A percentile compares a stretch with the other conserved stretches of the same genome.
Conservation (phyloP, 2,329 filamentous ascomycete genomes). For the Hymenoscyphus occultus region DNA sequence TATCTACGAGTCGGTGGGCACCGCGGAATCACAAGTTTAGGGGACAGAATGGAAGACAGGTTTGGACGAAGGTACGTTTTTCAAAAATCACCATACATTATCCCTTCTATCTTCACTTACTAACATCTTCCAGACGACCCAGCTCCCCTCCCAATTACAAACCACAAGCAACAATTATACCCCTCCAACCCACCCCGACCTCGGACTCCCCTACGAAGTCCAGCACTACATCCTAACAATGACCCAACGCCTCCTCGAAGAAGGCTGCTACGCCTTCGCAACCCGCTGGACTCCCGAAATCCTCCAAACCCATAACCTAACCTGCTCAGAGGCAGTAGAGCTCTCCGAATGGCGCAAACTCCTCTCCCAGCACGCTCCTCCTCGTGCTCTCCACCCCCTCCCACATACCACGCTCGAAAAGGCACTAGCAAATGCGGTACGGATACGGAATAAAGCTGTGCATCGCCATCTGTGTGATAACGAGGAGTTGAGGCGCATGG, state of each 20-base stretch:
- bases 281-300: slow-evolving; percentile 31
- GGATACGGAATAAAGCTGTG: slow-evolving; percentile 32
- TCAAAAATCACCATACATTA: neutral
- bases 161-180: neutral
- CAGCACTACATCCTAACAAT: slow-evolving; percentile 35
- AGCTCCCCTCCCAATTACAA: slow-evolving; percentile 2
- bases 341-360: slow-evolving; percentile 31
- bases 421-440: slow-evolving; percentile 30
- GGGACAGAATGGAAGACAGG: slow-evolving; percentile 14
- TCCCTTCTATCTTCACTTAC: neutral
- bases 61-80: slow-evolving; percentile 29
- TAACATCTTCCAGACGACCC: slow-evolving; percentile 6
- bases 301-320: slow-evolving; percentile 28
- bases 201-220: slow-evolving; percentile 36
- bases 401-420: slow-evolving; percentile 23
- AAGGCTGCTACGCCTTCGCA: slow-evolving; percentile 35
- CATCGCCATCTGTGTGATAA: slow-evolving; percentile 35
- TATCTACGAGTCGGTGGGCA: slow-evolving; percentile 31
- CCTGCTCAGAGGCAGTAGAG: slow-evolving; percentile 34
- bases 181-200: slow-evolving; percentile 19
- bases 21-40: slow-evolving; percentile 21
- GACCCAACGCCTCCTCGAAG: slow-evolving; percentile 34
- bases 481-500: slow-evolving; percentile 29
- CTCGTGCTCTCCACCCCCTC: slow-evolving; percentile 22
- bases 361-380: slow-evolving; percentile 26